Base-by-base conservation (phyloP, 2,329 filamentous ascomycete genomes). In the Cryphonectria radicalis region DNA sequence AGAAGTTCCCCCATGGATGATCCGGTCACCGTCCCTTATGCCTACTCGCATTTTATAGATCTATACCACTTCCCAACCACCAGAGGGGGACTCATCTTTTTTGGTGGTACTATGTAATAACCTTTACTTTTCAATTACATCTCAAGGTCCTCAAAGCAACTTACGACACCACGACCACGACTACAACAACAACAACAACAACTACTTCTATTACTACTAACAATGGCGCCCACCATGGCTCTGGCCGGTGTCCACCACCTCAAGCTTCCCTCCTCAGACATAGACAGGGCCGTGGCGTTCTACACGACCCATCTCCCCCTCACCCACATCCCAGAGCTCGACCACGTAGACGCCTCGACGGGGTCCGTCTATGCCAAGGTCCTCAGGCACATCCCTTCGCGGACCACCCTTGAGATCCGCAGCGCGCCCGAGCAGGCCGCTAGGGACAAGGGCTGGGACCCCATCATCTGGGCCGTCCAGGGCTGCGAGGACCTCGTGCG, bases 391-490 rank as follows among this genome's bases (percentile, higher is more conserved):
- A 1, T 3, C 7, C n/a, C 63, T 3, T 65, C 63, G 42, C 19
- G 22, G 25, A 65, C 63, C 25, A 50, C 40, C n/a, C 63, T 65
- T 5, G 63, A 65, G 40, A 65, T 50, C 40, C 63, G 63, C 25
- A 10, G 14, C n/a, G n/a, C 40, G 37, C 63, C 63, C 11, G 25
- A 46, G 28, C 63, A 46, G 25, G 63, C 63, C 11, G 42, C 63
- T 42, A 28, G 43, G 7, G 63, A 65, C 10, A 37, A 25, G 22
- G 63, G 63, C n/a, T 46, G 63, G 63, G 42, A 50, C 8, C 63
- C 63, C 22, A 65, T 65, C 63, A 65, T 42, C 63, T 65, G 63
- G 40, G n/a, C 63, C 17, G 63, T 65, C n/a, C 63, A 46, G 40
- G 28, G 42, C 4, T 25, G 25, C 13, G 42, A 11, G 40, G 63